Evolutionary conservation across 192 early-diverging fungal species (phyloP), one percentile per base, ranked within the genome.

Genomic region (Mortierella claussenii): DNA sequence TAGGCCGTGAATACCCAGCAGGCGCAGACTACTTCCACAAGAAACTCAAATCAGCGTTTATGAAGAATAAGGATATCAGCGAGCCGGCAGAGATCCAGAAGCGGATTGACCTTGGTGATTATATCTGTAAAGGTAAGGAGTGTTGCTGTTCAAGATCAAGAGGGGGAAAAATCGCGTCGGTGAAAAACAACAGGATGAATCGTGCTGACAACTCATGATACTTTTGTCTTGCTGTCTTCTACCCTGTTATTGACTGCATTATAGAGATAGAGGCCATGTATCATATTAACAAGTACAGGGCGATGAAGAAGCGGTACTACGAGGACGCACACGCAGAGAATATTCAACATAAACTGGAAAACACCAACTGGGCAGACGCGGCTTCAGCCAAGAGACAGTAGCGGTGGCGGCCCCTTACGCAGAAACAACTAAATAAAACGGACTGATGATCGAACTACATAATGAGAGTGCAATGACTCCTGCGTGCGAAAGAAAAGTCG

Each of bases 231-330:
- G 2, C 37, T 51, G 1, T 42, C 23, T 30, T 17, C 36, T 34
- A 34, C 31, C 17, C 31, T 4, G 34, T 21, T n/a, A n/a, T n/a
- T n/a, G n/a, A n/a, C 32, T 42, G 17, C 28, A 28, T 53, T 26
- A 20, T 56, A 76, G 73, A 76, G 32, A 76, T 76, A 37, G 73
- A 76, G 59, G 73, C 73, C 0, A 76, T 76, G 73, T 76, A 76
- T 31, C 73, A 76, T 67, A 76, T 76, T 36, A 76, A 76, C 65
- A 76, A 76, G 46, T 76, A 76, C 21, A 53, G 73, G 32, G 73
- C 73, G 3, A 76, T 76, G 73, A 76, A 76, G 37, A 76, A 76
- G 53, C 49, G 73, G 3, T 76, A 76, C 23, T 76, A 76, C 32
- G 64, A 71, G 27, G 54, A 76, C 1, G 21, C 23, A 1, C 21